These are phyloP conservation scores for Trichosphaerium sp. DNA, from an alignment of 78 protist species.

Conservation along the genomic window DNA sequence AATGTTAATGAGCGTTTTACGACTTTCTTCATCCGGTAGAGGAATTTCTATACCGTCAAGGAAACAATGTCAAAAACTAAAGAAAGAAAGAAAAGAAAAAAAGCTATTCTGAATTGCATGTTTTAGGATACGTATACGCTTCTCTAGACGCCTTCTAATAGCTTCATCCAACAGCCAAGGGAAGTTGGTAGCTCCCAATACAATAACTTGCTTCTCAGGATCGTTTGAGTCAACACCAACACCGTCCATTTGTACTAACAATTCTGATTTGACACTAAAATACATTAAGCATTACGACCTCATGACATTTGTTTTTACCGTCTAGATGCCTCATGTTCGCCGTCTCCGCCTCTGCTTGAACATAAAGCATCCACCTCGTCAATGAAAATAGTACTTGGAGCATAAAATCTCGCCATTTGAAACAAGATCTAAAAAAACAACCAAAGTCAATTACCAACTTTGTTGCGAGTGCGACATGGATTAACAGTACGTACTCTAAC, in stretches of 20 bases:
- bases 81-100: neutral
- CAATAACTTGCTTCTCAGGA: constrained; percentile 25
- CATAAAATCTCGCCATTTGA: constrained; percentile 72
- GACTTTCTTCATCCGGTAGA: constrained; percentile 11
- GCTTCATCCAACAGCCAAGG: constrained; percentile 81
- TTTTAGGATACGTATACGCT: constrained; percentile 33
- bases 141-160: constrained; percentile 53
- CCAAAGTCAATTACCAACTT: neutral
- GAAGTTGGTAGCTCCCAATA: constrained; percentile 70
- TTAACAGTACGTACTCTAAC: constrained; percentile 17
- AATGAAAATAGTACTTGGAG: constrained; percentile 73
- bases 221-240: constrained; percentile 6
- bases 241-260: constrained; percentile 79
- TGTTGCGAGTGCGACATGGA: neutral
- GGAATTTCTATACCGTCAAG: constrained; percentile 33
- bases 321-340: constrained; percentile 56
- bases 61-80: neutral
- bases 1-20: constrained; percentile 35
- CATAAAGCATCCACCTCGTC: constrained; percentile 59
- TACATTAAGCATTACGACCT: neutral
- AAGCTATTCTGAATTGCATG: neutral
- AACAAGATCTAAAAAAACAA: constrained; percentile 20
- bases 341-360: constrained; percentile 2
- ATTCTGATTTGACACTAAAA: constrained; percentile 48
- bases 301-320: constrained; percentile 13